Evolutionary conservation across 148 eudicot species (phyloP).

Genomic region (Rhododendron williamsianum): DNA sequence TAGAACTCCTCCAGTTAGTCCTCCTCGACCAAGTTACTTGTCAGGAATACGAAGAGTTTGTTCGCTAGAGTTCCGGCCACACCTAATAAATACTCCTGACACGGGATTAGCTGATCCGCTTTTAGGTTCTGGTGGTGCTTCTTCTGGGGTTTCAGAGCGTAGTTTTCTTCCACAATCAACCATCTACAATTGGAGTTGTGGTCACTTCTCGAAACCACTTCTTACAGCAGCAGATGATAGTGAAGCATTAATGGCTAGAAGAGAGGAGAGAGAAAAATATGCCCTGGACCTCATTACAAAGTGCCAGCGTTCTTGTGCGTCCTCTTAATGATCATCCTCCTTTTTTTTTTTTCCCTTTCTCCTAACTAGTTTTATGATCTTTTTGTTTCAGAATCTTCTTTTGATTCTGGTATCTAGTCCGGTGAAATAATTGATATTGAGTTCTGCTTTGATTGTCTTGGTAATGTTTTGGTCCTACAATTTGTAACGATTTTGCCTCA

Average conservation of each 20-base stretch:
- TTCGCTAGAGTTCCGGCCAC: slow-evolving; percentile 84
- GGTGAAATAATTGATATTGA: neutral
- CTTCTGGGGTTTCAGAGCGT: slow-evolving; percentile 49
- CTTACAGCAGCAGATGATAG: slow-evolving; percentile 75
- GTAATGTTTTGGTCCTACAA: neutral
- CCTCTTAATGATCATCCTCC: slow-evolving; percentile 3
- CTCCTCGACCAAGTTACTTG: slow-evolving; percentile 76
- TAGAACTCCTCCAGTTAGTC: slow-evolving; percentile 97
- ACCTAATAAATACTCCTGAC: slow-evolving; percentile 67
- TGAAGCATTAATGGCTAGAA: slow-evolving; percentile 59
- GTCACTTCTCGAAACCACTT: slow-evolving; percentile 93
- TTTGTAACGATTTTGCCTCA: neutral
- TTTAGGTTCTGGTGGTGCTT: slow-evolving; percentile 38
- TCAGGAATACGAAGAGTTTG: slow-evolving; percentile 86
- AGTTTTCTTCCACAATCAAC: slow-evolving; percentile 90
- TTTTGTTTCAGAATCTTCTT: neutral
- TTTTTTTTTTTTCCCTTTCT: neutral
- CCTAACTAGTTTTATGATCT: neutral
- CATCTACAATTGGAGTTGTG: slow-evolving; percentile 94
- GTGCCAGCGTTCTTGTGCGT: slow-evolving; percentile 86
- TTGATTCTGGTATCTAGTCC: neutral
- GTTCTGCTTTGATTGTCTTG: neutral
- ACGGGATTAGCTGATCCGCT: slow-evolving; percentile 86
- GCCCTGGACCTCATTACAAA: slow-evolving; percentile 71
- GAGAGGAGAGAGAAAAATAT: slow-evolving; percentile 75